Evolutionary conservation across 2,329 filamentous ascomycete species (phyloP), one percentile per base, ranked within the genome.

Genomic region (Fusarium siculi): DNA sequence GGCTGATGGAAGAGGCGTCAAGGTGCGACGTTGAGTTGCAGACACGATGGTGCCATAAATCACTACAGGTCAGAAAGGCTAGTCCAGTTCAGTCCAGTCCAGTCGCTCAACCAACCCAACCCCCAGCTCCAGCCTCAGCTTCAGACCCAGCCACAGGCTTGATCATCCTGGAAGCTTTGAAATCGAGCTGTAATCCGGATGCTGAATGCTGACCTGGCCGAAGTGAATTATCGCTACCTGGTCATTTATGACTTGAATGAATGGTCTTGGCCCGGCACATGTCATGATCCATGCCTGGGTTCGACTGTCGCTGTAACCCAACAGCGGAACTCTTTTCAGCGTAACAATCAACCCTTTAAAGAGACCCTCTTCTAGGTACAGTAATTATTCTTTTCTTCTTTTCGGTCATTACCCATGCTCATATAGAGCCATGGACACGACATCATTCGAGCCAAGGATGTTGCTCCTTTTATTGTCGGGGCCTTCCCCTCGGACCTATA

Each of bases 401-500:
- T 44, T 59, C 28, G 19, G 44, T 46, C 49, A 18, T 40, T 44
- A 63, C 50, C 66, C 68, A 42, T 68, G 58, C 46, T 62, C 16
- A 47, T 42, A 50, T 70, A 54, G 37, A 34, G 47, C 46, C 32
- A 68, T n/a, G 36, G 63, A 68, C 64, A 75, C 66, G 53, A 65
- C 63, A 76, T 73, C 69, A 76, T 76, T 65, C 58, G 66, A 69
- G 58, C 50, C 66, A 64, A 69, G 65, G 58, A 64, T 70, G 32
- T 30, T 39, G 52, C 52, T 70, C 66, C 67, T 70, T 70, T 59
- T 57, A 12, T 25, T 8, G 50, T 65, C 44, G 43, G 43, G 36
- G 64, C 37, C 28, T 42, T 63, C 49, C 43, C 39, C 42, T 70
- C 70, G 55, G 68, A 39, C 36, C 36, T 44, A 54, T 30, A 54